A percentile compares a stretch with the other conserved stretches of the same genome.
These are phyloP conservation scores for Hamigera avellanea DNA, from an alignment of 495 filamentous ascomycete genomes.

Conservation along the genomic window DNA sequence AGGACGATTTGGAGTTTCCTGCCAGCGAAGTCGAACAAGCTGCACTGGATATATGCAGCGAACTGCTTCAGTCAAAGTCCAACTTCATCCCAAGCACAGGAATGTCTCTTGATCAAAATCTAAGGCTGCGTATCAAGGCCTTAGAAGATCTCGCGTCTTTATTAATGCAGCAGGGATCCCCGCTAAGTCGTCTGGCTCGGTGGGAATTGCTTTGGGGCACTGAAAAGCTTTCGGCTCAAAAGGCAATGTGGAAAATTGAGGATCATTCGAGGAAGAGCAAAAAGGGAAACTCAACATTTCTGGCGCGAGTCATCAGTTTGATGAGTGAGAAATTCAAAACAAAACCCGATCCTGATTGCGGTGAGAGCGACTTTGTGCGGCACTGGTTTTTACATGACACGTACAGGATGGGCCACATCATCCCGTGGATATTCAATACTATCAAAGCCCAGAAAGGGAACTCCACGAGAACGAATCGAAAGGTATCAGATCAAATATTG, in stretches of 20 bases:
- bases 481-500: conserved; percentile 43
- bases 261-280: conserved; percentile 42
- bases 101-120: conserved; percentile 68
- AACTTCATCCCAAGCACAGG: conserved; percentile 57
- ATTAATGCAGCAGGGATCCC: conserved; percentile 42
- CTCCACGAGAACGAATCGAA: conserved; percentile 18
- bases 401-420: conserved; percentile 56
- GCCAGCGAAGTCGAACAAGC: conserved; percentile 63
- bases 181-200: conserved; percentile 37
- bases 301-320: conserved; percentile 55
- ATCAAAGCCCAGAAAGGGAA: conserved; percentile 46
- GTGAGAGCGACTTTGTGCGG: conserved; percentile 59
- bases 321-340: conserved; percentile 63
- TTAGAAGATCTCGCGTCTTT: conserved; percentile 60
- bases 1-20: conserved; percentile 49
- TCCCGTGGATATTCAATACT: conserved; percentile 63
- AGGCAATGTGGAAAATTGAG: conserved; percentile 66
- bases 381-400: conserved; percentile 77
- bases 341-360: conserved; percentile 36
- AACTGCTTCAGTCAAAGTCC: conserved; percentile 66
- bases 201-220: conserved; percentile 61
- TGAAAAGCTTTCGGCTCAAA: conserved; percentile 81
- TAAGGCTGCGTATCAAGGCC: conserved; percentile 55
- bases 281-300: conserved; percentile 38
- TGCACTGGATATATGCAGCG: conserved; percentile 65